Percentiles rank a stretch among this genome's conserved stretches.
phyloP scores from a whole-genome alignment of 208 protist species.

The Porcisia deanei region DNA sequence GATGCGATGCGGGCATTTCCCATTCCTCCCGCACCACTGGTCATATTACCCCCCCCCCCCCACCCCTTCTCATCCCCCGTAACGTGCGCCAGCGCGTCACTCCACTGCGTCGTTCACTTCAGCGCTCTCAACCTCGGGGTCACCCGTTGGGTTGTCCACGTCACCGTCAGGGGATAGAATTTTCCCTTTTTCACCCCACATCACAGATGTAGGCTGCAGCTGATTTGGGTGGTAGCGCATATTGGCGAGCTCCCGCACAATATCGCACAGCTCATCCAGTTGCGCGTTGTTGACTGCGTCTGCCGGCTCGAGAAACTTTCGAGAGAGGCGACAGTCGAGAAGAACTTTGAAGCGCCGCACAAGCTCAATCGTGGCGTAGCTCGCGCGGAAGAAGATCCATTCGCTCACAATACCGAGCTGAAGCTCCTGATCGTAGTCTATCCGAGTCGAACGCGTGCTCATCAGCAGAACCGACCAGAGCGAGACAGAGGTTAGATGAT shows the following conservation, averaged over 20 bases:
- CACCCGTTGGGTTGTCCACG: not conserved
- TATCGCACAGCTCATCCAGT: conserved; percentile 53
- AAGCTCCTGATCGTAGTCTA: conserved; percentile 61
- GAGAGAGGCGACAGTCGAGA: conserved; percentile 50
- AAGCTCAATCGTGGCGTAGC: conserved; percentile 50
- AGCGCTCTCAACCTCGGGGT: not conserved
- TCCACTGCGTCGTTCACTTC: not conserved
- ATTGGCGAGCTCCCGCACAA: conserved; percentile 67
- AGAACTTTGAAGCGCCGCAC: conserved; percentile 61
- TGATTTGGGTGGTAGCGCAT: conserved; percentile 50
- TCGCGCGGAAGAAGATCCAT: conserved; percentile 79
- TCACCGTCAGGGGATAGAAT: conserved; percentile 42
- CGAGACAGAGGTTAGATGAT: conserved; percentile 52
- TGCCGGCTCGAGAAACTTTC: conserved; percentile 57
- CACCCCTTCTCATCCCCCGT: not conserved
- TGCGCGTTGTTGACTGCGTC: conserved; percentile 62
- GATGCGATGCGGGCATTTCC: not conserved
- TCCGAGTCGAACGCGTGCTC: conserved; percentile 38
- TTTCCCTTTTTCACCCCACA: conserved; percentile 60
- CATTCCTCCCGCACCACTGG: not conserved
- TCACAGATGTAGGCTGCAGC: conserved; percentile 15
- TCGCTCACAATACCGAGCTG: conserved; percentile 61
- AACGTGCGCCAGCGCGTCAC: not conserved
- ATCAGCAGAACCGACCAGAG: conserved; percentile 82
- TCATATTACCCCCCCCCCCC: not conserved